A percentile compares a stretch with the other conserved stretches of the same genome.
phyloP scores from a whole-genome alignment of 768 basidiomycete genomes.

The Sistotremastrum niveocremeum region DNA sequence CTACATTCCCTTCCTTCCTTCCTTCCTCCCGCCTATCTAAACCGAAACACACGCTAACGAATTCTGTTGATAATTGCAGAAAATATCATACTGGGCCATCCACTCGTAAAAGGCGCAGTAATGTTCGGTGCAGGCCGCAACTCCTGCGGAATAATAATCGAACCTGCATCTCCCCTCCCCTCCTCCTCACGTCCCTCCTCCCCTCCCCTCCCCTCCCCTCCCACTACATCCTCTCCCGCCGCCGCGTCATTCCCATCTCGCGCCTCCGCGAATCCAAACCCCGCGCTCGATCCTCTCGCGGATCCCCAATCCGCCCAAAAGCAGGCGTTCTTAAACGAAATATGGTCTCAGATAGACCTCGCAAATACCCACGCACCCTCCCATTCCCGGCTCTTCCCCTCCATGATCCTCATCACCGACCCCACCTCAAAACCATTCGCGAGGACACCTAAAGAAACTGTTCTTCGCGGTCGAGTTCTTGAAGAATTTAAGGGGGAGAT shows the following conservation, averaged over 20 bases:
- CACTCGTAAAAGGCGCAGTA: conserved; percentile 17
- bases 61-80: conserved; percentile 17
- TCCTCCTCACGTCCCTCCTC: conserved; percentile 35
- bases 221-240: conserved; percentile 29
- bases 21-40: neutral
- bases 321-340: too few relatives aligned
- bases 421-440: conserved; percentile 26
- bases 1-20: too few relatives aligned
- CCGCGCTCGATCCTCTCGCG: too few relatives aligned
- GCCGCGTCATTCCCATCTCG: conserved; percentile 20
- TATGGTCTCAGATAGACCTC: conserved; percentile 15
- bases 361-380: conserved; percentile 28
- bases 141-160: conserved; percentile 25
- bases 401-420: conserved; percentile 31
- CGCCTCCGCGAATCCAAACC: too few relatives aligned
- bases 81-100: conserved; percentile 20
- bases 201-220: conserved; percentile 19
- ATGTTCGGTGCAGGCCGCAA: conserved; percentile 27
- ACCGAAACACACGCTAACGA: neutral
- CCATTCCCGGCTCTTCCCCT: conserved; percentile 29
- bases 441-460: conserved; percentile 28
- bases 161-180: conserved; percentile 29
- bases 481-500: conserved; percentile 28
- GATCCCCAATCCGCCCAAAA: too few relatives aligned
- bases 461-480: conserved; percentile 23